Conservation (phyloP, 2,329 filamentous ascomycete genomes). For the Aspergillus bombycis region DNA sequence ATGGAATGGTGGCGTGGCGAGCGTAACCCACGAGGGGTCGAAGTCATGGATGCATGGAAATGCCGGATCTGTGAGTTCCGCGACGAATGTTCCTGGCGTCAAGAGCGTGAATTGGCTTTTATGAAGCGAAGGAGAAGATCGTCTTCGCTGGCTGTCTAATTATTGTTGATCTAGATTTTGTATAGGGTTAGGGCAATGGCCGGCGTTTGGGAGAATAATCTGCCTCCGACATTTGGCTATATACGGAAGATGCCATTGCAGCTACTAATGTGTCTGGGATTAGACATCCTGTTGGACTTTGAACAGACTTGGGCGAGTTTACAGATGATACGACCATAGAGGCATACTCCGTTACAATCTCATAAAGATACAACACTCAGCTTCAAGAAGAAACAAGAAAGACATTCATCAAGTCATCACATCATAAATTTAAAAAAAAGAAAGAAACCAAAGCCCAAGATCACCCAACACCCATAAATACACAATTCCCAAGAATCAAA, state of each 20-base stretch:
- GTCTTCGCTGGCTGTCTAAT: conserved; percentile 5
- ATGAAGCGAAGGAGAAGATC: conserved; percentile 35
- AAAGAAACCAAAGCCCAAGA: neutral
- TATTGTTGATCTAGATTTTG: neutral
- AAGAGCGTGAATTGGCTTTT: conserved; percentile 65
- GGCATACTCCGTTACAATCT: neutral
- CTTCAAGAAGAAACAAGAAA: neutral
- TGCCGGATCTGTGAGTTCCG: conserved; percentile 84
- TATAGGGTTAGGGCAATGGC: neutral
- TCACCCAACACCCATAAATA: neutral
- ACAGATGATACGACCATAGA: neutral
- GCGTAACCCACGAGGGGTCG: conserved; percentile 72
- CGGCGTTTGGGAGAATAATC: neutral
- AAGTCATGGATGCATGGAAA: conserved; percentile 84
- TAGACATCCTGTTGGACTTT: neutral
- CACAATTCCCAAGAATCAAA: conserved; percentile 41
- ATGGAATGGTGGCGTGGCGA: conserved; percentile 89
- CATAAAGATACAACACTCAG: neutral
- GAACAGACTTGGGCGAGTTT: neutral
- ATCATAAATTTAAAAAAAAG: neutral
- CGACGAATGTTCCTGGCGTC: conserved; percentile 76
- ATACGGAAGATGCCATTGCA: neutral
- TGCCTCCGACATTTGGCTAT: neutral
- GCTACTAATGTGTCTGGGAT: neutral
- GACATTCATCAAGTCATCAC: neutral